Percentiles rank a stretch among this genome's conserved stretches.
Evolutionary conservation across 306 rosid genomes (phyloP).

Genomic region (Calophaca sinica): DNA sequence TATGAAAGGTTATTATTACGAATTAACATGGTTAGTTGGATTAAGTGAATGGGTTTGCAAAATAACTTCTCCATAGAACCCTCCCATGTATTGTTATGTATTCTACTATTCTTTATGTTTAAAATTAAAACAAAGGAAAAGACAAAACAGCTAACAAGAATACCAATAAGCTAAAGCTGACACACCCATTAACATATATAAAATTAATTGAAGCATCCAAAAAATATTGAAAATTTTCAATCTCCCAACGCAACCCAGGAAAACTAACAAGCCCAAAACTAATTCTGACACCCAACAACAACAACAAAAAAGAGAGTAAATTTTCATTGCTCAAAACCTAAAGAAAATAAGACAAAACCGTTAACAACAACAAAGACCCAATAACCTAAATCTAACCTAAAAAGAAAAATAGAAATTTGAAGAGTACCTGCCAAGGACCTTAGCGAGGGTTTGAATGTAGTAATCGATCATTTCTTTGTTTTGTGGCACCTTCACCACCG

Average conservation of each 20-base stretch:
- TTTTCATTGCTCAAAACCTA: not conserved
- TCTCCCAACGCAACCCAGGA: not conserved
- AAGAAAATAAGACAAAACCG: not conserved
- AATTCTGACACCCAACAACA: not conserved
- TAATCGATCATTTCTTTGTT: constrained; percentile 84
- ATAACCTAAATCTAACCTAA: not conserved
- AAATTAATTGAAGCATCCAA: not conserved
- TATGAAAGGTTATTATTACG: too few relatives aligned
- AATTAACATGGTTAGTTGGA: too few relatives aligned
- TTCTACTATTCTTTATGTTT: too few relatives aligned
- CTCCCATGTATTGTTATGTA: too few relatives aligned
- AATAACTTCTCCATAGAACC: too few relatives aligned
- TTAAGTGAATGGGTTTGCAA: too few relatives aligned
- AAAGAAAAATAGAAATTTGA: not conserved
- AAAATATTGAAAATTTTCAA: not conserved
- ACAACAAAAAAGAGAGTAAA: not conserved
- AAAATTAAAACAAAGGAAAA: too few relatives aligned
- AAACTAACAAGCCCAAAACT: too few relatives aligned
- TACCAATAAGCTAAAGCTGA: too few relatives aligned
- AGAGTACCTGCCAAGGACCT: constrained; percentile 64
- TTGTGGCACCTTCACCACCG: constrained; percentile 76
- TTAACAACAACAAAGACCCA: not conserved
- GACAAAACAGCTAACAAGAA: too few relatives aligned
- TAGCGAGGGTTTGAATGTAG: constrained; percentile 73
- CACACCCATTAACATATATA: not conserved